Evolutionary conservation across 1,284 basidiomycete genomes (phyloP).

Genomic region (Malassezia sympodialis): DNA sequence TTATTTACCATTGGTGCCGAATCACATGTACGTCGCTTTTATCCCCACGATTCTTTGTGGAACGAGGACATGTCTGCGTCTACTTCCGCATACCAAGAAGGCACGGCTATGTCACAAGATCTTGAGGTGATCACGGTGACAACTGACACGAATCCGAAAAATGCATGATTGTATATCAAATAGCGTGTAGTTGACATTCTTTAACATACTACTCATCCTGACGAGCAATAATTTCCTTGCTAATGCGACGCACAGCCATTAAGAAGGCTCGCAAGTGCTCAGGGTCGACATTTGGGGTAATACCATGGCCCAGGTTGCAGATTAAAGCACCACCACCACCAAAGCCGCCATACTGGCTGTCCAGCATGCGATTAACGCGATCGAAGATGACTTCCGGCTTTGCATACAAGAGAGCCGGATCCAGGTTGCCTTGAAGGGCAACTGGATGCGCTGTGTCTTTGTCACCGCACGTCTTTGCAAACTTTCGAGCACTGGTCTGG

Average conservation of each 20-base stretch:
- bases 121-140: not conserved
- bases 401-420: slow-evolving; percentile 77
- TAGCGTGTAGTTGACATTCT: not conserved
- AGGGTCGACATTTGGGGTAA: slow-evolving; percentile 51
- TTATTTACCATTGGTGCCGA: slow-evolving; percentile 44
- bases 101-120: not conserved
- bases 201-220: not conserved
- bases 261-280: slow-evolving; percentile 41
- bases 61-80: not conserved
- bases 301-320: slow-evolving; percentile 91
- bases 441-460: slow-evolving; percentile 52
- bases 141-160: not conserved
- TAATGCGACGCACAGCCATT: slow-evolving; percentile 39
- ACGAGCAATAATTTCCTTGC: slow-evolving; percentile 26
- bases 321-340: slow-evolving; percentile 57
- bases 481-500: slow-evolving; percentile 19
- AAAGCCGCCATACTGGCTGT: slow-evolving; percentile 58
- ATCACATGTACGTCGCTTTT: slow-evolving; percentile 24
- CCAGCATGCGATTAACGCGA: slow-evolving; percentile 69
- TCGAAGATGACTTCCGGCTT: slow-evolving; percentile 68
- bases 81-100: not conserved
- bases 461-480: slow-evolving; percentile 18
- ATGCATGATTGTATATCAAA: not conserved
- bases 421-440: slow-evolving; percentile 87
- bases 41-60: slow-evolving; percentile 30